A percentile compares a stretch with the other conserved stretches of the same genome.
Conservation (phyloP, 768 basidiomycete genomes). For the Hericium alpestre region DNA sequence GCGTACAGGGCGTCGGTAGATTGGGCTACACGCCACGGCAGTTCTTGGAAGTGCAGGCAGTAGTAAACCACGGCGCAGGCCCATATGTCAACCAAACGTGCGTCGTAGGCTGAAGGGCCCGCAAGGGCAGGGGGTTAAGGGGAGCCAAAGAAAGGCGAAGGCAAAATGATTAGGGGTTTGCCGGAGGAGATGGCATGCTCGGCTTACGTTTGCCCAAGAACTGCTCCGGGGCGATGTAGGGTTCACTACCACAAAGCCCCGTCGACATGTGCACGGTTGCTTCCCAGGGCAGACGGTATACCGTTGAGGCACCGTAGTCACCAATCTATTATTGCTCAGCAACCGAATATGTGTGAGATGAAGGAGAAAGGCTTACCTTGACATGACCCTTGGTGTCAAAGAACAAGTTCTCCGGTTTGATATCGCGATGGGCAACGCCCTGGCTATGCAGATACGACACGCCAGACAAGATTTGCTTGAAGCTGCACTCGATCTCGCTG, state of each 20-base stretch:
- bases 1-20: conserved; percentile 69
- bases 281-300: conserved; percentile 98
- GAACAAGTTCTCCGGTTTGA: conserved; percentile 97
- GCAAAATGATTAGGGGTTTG: conserved; percentile 28
- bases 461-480: conserved; percentile 89
- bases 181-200: conserved; percentile 20
- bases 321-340: conserved; percentile 58
- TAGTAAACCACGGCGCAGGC: conserved; percentile 96
- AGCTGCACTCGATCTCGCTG: conserved; percentile 92
- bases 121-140: neutral
- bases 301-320: conserved; percentile 98
- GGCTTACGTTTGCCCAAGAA: conserved; percentile 92
- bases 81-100: conserved; percentile 96
- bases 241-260: conserved; percentile 93
- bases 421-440: conserved; percentile 94
- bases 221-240: conserved; percentile 98
- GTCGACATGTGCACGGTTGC: conserved; percentile 93
- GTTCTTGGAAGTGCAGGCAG: conserved; percentile 94
- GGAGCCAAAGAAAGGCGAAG: conserved; percentile 4
- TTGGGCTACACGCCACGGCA: conserved; percentile 96
- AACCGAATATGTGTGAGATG: conserved; percentile 4
- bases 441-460: conserved; percentile 89
- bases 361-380: conserved; percentile 49
- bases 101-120: conserved; percentile 72
- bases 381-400: conserved; percentile 87